A percentile compares a stretch with the other conserved stretches of the same genome.
phyloP scores from a whole-genome alignment of 495 filamentous ascomycete genomes.

The Penicillium desertorum region DNA sequence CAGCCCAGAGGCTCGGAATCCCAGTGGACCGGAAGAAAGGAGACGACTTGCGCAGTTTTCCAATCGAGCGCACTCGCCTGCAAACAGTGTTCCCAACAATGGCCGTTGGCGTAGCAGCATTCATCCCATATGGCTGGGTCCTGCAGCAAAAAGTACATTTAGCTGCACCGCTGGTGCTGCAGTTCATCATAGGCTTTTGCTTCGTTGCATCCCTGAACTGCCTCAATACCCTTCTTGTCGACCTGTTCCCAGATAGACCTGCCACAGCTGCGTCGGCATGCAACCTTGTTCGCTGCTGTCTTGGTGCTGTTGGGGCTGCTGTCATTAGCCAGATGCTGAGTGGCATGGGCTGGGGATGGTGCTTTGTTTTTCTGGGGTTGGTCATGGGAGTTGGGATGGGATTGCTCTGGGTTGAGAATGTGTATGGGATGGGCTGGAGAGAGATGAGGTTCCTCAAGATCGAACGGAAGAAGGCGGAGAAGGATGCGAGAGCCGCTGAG shows the following conservation, averaged over 20 bases:
- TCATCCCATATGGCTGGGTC: constrained; percentile 60
- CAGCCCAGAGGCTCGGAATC: constrained; percentile 47
- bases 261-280: constrained; percentile 64
- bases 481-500: constrained; percentile 5
- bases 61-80: constrained; percentile 59
- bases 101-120: constrained; percentile 37
- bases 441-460: constrained; percentile 30
- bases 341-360: constrained; percentile 62
- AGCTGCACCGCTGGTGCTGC: constrained; percentile 52
- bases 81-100: constrained; percentile 48
- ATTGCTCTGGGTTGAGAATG: constrained; percentile 31
- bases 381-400: constrained; percentile 37
- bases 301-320: constrained; percentile 62
- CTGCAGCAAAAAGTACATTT: constrained; percentile 47
- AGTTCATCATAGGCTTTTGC: constrained; percentile 55
- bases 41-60: constrained; percentile 54
- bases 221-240: constrained; percentile 51
- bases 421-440: constrained; percentile 44
- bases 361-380: constrained; percentile 50
- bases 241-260: constrained; percentile 57
- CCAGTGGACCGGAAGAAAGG: constrained; percentile 48
- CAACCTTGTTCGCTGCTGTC: constrained; percentile 62
- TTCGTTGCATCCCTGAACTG: constrained; percentile 52
- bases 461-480: constrained; percentile 16
- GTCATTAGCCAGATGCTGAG: constrained; percentile 60